phyloP scores from a whole-genome alignment of 306 rosid genomes.

The Cucurbita moschata region DNA sequence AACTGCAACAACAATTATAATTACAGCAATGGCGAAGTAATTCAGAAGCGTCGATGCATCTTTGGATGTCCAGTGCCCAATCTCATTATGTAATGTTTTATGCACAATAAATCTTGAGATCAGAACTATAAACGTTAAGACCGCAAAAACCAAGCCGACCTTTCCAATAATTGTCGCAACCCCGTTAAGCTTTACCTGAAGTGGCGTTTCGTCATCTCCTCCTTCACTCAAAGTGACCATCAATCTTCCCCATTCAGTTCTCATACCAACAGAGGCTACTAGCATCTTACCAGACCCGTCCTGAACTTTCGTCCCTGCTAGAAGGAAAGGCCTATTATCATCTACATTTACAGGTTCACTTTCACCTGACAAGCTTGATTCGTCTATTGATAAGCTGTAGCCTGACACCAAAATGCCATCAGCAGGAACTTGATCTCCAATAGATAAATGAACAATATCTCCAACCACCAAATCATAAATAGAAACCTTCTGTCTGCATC shows the following conservation, averaged over 20 bases:
- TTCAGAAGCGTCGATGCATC: conserved; percentile 51
- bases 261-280: conserved; percentile 72
- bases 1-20: conserved; percentile 83
- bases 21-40: conserved; percentile 73
- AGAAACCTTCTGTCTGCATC: conserved; percentile 55
- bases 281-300: conserved; percentile 85
- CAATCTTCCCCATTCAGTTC: conserved; percentile 94
- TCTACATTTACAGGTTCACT: conserved; percentile 49
- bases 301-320: conserved; percentile 71
- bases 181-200: conserved; percentile 87
- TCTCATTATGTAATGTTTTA: conserved; percentile 25
- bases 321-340: conserved; percentile 38
- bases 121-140: conserved; percentile 58
- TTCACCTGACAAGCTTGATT: conserved; percentile 85
- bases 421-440: conserved; percentile 78
- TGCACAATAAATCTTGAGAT: conserved; percentile 39
- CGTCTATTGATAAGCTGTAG: conserved; percentile 48
- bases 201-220: conserved; percentile 84
- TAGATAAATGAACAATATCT: conserved; percentile 60
- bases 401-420: conserved; percentile 75
- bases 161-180: conserved; percentile 87
- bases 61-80: conserved; percentile 33
- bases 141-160: conserved; percentile 66
- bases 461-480: conserved; percentile 69
- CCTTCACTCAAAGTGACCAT: conserved; percentile 77